Percentiles rank a stretch among this genome's conserved stretches.
Conservation (phyloP, 495 filamentous ascomycete species). For the Mycothermus thermophilus region DNA sequence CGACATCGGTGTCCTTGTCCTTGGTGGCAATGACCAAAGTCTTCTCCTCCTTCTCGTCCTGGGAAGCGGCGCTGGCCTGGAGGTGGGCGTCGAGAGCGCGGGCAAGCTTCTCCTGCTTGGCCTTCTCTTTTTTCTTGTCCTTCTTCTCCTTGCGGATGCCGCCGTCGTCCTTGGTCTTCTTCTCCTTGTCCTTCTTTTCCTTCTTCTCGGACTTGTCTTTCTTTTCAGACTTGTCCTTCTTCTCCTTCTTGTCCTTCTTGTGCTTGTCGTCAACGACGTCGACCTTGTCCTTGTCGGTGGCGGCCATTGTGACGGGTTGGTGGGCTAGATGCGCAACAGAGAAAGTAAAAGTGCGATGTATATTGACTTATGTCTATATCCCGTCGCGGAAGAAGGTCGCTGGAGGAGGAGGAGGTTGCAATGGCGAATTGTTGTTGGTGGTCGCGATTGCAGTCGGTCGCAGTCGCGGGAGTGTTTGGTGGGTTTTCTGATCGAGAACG, state of each 20-base stretch:
- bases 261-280: conserved; percentile 37
- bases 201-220: conserved; percentile 76
- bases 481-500: conserved; percentile 14
- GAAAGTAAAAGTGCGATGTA: background rate
- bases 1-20: conserved; percentile 11
- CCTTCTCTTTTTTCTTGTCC: conserved; percentile 53
- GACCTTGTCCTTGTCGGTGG: conserved; percentile 10
- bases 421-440: background rate
- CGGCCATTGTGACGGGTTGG: conserved; percentile 12
- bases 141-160: conserved; percentile 46
- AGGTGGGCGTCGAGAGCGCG: conserved; percentile 22
- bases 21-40: conserved; percentile 29
- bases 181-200: conserved; percentile 54
- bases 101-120: conserved; percentile 36
- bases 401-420: too few species aligned
- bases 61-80: conserved; percentile 15
- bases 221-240: conserved; percentile 76
- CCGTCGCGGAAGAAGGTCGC: too few species aligned
- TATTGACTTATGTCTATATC: too few species aligned
- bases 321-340: background rate
- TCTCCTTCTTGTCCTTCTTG: conserved; percentile 57
- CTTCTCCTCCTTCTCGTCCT: conserved; percentile 2
- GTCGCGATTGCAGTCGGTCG: background rate
- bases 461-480: conserved; percentile 2
- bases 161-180: conserved; percentile 47